phyloP scores from a whole-genome alignment of 257 asterid genomes.

The Catharanthus roseus region DNA sequence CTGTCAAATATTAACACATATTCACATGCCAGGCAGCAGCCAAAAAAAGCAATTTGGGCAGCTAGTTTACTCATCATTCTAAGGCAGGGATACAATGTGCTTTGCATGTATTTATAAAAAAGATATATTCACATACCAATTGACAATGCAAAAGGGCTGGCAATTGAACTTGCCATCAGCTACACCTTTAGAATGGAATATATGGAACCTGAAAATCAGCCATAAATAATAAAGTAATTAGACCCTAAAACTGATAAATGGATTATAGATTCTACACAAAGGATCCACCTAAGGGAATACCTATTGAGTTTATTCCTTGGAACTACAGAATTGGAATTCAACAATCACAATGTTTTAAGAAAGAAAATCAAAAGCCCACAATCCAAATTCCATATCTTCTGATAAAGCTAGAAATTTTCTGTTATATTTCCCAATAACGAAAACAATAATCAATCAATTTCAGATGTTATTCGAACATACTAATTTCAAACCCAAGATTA shows the following conservation, averaged over 20 bases:
- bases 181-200: slow-evolving; percentile 25
- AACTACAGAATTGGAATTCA: neutral
- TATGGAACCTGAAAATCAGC: slow-evolving; percentile 15
- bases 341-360: neutral
- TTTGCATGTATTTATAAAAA: neutral
- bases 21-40: neutral
- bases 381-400: slow-evolving; percentile 1
- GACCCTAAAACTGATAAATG: too few relatives aligned
- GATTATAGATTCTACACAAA: neutral
- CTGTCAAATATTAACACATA: neutral
- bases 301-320: neutral
- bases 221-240: neutral
- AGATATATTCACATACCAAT: slow-evolving; percentile 27
- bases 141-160: slow-evolving; percentile 27
- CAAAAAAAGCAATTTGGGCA: neutral
- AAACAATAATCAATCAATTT: neutral
- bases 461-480: neutral
- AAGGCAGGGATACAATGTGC: neutral
- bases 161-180: slow-evolving; percentile 27
- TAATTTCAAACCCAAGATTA: too few relatives aligned
- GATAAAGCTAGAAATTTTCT: neutral
- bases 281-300: neutral
- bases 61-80: neutral
- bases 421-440: neutral
- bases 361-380: too few relatives aligned